Evolutionary conservation across 768 basidiomycete species (phyloP), one percentile per base, ranked within the genome.

Genomic region (Calocybe indica): DNA sequence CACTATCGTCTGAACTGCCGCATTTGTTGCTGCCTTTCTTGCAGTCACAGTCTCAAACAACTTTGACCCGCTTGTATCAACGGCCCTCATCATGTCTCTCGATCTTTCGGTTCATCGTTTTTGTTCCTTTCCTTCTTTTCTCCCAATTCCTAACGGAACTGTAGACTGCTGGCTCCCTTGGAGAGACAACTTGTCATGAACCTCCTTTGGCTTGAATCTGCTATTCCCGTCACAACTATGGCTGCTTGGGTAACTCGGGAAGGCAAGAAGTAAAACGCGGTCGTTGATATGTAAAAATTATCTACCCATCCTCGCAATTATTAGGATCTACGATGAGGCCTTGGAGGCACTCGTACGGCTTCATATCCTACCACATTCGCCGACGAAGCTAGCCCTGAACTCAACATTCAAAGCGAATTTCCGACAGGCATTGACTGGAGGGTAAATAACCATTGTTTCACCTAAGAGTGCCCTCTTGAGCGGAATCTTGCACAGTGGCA

Each of bases 181-280:
- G 87, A 92, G 58, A 75, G 90, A 47, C 92, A 95, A 60, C 70
- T 94, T 28, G 78, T 92, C 31, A 87, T 94, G 83, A 90, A 85
- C 60, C 61, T 92, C 45, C 71, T 95, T 6, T 96, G 93, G 92
- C 73, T 93, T 29, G 93, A 95, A 58, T 76, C 80, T 15, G 68
- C 83, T 4, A 81, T 92, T 43, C 70, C 78, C 1, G 64, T 71
- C n/a, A 70, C 75, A 11, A 85, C 82, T 0, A 83, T 92, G 81
- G 67, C 74, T 5, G 78, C 80, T 12, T 91, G 91, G 88, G 83
- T 91, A 15, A 73, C 79, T 30, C 78, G 75, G 9, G 87, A 89
- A 55, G 77, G 80, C 52, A 83, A 75, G 77, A 79, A 78, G 90
- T 87, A 68, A 22, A 22, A 22, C 22, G 22, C 22, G 22, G 22